A percentile compares a stretch with the other conserved stretches of the same genome.
Evolutionary conservation across 129 eudicot genomes (phyloP).

Genomic region (Apium graveolens): DNA sequence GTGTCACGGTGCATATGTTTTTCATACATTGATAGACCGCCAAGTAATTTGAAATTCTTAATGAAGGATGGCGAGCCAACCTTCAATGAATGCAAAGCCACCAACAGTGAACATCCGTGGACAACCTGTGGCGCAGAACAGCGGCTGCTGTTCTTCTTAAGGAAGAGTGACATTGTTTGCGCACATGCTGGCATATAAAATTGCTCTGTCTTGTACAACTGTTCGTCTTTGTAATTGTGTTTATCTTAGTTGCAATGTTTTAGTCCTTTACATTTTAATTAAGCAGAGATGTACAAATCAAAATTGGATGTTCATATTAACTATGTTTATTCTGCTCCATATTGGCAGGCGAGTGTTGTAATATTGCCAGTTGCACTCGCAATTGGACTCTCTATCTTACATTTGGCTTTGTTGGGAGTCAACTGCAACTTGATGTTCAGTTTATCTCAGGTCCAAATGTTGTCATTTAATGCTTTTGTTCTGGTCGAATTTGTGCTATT

Average conservation of each 20-base stretch:
- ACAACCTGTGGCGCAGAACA: conserved; percentile 52
- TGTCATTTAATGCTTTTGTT: background rate
- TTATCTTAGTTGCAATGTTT: conserved; percentile 7
- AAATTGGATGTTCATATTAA: conserved; percentile 6
- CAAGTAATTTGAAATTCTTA: background rate
- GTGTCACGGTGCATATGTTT: background rate
- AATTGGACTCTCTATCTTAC: background rate
- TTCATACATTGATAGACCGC: background rate
- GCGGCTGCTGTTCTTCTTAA: conserved; percentile 52
- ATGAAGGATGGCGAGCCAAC: conserved; percentile 62
- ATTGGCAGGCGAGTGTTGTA: background rate
- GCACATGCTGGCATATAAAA: background rate
- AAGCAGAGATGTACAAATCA: conserved; percentile 16
- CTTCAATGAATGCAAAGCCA: conserved; percentile 43
- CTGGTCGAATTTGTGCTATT: background rate
- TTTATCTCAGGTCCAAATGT: background rate
- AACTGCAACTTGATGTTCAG: background rate
- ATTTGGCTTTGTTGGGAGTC: too few species aligned
- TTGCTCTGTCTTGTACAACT: conserved; percentile 4
- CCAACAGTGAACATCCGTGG: conserved; percentile 55
- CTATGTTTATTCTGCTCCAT: background rate
- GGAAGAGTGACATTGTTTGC: background rate
- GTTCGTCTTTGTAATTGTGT: background rate
- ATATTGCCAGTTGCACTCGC: background rate
- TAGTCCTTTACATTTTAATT: conserved; percentile 10